Percentiles rank a stretch among this genome's conserved stretches.
phyloP scores from a whole-genome alignment of 148 eudicot genomes.

The Pharnaceum exiguum region DNA sequence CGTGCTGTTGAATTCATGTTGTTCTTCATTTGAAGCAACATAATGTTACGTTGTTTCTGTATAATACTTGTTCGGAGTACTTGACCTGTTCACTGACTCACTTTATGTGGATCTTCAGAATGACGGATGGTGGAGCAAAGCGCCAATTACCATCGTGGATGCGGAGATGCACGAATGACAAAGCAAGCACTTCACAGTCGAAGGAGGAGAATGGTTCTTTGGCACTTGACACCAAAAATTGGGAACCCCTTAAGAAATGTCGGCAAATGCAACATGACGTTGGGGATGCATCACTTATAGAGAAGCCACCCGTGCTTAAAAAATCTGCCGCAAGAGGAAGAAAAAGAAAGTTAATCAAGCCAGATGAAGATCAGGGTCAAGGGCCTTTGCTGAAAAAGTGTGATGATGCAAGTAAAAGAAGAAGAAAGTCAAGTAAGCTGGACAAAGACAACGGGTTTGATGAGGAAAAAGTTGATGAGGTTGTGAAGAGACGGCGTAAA shows the following conservation, averaged over 20 bases:
- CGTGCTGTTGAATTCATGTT: too few relatives aligned
- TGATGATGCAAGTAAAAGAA: too few relatives aligned
- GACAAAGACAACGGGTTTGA: too few relatives aligned
- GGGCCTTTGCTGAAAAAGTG: constrained; percentile 15
- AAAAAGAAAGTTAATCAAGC: constrained; percentile 20
- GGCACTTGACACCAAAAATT: constrained; percentile 15
- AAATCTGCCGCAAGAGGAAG: constrained; percentile 26
- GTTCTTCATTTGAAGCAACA: too few relatives aligned
- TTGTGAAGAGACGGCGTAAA: constrained; percentile 14
- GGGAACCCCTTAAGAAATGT: constrained; percentile 11
- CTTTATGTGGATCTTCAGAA: too few relatives aligned
- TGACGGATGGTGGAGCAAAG: constrained; percentile 28
- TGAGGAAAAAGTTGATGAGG: constrained; percentile 26
- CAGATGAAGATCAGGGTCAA: constrained; percentile 11
- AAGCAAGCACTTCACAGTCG: constrained; percentile 20
- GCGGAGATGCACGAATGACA: constrained; percentile 35
- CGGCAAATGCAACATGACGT: constrained; percentile 2
- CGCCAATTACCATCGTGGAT: constrained; percentile 74
- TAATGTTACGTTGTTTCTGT: too few relatives aligned
- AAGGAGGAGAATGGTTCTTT: constrained; percentile 19
- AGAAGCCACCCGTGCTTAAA: constrained; percentile 10
- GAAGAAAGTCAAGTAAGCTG: too few relatives aligned
- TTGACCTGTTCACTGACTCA: too few relatives aligned
- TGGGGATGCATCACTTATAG: constrained; percentile 14
- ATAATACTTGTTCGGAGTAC: too few relatives aligned